Conservation (phyloP, 352 stramenopile species). For the Phytophthora tentaculata region DNA sequence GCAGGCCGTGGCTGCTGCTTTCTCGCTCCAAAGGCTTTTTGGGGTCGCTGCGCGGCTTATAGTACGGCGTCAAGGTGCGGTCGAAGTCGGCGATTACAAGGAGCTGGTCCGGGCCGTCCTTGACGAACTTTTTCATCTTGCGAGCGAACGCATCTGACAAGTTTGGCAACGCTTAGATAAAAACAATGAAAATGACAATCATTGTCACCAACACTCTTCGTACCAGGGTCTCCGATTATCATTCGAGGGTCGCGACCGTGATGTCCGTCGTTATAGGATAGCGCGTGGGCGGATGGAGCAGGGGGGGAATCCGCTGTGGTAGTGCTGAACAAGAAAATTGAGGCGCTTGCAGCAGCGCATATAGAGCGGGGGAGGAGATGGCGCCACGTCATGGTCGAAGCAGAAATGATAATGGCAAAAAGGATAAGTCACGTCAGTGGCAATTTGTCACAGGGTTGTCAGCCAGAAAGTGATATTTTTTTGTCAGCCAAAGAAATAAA, state of each 20-base stretch:
- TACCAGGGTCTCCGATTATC: conserved; percentile 33
- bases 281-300: conserved; percentile 6
- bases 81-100: conserved; percentile 82
- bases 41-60: conserved; percentile 24
- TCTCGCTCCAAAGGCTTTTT: conserved; percentile 20
- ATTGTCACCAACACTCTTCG: background rate
- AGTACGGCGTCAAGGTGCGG: conserved; percentile 70
- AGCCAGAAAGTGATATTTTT: background rate
- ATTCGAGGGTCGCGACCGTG: conserved; percentile 25
- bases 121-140: conserved; percentile 76
- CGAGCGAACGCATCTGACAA: conserved; percentile 61
- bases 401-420: conserved; percentile 2
- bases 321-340: conserved; percentile 4
- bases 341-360: conserved; percentile 12
- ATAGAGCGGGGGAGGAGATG: conserved; percentile 9
- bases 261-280: conserved; percentile 23
- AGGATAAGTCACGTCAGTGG: conserved; percentile 1
- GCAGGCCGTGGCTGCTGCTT: conserved; percentile 35
- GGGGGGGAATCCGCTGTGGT: background rate
- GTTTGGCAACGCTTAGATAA: conserved; percentile 2
- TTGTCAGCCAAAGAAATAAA: background rate
- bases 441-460: conserved; percentile 25
- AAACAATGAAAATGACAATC: background rate
- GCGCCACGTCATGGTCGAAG: conserved; percentile 24
- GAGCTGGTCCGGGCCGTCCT: conserved; percentile 63